These are phyloP conservation scores for Microdochium nivale DNA, from an alignment of 2,329 filamentous ascomycete genomes.

Conservation along the genomic window DNA sequence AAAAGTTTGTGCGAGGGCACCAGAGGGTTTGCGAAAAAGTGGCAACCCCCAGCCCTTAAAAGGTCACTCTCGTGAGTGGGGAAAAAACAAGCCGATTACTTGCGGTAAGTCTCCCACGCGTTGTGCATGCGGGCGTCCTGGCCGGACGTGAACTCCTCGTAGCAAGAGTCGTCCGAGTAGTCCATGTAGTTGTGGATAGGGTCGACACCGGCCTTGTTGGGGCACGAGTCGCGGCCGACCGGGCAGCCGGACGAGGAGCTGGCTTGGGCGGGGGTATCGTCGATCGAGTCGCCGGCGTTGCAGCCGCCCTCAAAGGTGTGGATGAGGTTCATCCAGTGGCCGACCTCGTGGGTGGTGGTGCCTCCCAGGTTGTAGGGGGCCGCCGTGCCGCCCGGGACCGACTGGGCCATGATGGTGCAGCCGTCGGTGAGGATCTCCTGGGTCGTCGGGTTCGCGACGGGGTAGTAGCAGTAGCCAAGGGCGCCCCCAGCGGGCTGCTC, in stretches of 20 bases:
- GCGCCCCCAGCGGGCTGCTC: constrained; percentile 21
- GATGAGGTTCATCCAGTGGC: constrained; percentile 29
- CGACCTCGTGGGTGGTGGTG: constrained; percentile 27
- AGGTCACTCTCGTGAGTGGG: not conserved
- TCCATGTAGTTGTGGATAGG: constrained; percentile 29
- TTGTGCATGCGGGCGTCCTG: constrained; percentile 17
- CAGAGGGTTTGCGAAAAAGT: no score
- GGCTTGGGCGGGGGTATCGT: constrained; percentile 31
- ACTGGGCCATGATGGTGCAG: constrained; percentile 15
- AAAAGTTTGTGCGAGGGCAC: no score
- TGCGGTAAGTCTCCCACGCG: not conserved
- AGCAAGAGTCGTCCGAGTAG: constrained; percentile 28
- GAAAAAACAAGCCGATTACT: not conserved
- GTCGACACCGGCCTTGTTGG: constrained; percentile 16
- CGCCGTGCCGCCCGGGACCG: constrained; percentile 16
- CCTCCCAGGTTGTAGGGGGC: constrained; percentile 23
- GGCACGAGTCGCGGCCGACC: constrained; percentile 22
- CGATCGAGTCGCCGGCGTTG: constrained; percentile 26
- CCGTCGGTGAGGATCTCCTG: constrained; percentile 27
- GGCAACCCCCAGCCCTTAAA: no score
- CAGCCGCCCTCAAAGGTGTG: constrained; percentile 35
- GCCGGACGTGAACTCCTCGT: constrained; percentile 27
- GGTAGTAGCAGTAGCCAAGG: constrained; percentile 40
- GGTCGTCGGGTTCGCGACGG: constrained; percentile 21
- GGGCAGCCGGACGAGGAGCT: constrained; percentile 27